Percentiles rank a stretch among this genome's conserved stretches.
phyloP scores from a whole-genome alignment of 2,329 filamentous ascomycete species.

The Didymella exigua region DNA sequence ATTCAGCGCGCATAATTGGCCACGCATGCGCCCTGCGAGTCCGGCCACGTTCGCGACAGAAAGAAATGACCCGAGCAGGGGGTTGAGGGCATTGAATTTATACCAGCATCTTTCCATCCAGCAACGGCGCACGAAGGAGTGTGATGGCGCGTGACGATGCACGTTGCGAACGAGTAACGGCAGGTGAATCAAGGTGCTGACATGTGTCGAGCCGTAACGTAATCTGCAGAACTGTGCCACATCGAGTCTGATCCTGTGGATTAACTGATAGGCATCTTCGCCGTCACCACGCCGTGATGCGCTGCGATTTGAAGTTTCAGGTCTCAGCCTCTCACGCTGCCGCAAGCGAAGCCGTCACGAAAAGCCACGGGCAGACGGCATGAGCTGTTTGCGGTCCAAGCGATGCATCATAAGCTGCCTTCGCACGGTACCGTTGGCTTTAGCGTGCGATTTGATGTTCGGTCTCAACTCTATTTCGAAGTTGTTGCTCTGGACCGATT shows the following conservation, averaged over 20 bases:
- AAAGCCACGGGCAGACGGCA: slow-evolving; percentile 23
- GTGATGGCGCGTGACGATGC: slow-evolving; percentile 30
- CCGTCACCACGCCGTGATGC: slow-evolving; percentile 18
- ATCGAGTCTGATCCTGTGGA: slow-evolving; percentile 19
- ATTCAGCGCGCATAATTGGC: slow-evolving; percentile 27
- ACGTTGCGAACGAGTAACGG: slow-evolving; percentile 10
- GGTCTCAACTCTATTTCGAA: slow-evolving; percentile 14
- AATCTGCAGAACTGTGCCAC: slow-evolving; percentile 24
- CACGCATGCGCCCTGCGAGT: slow-evolving; percentile 29
- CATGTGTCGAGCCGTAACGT: slow-evolving; percentile 16
- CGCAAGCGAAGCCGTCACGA: slow-evolving; percentile 23
- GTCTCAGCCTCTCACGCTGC: slow-evolving; percentile 25
- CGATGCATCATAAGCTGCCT: slow-evolving; percentile 24
- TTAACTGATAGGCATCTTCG: slow-evolving; percentile 19
- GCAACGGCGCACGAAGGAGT: slow-evolving; percentile 22
- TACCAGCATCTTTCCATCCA: slow-evolving; percentile 12
- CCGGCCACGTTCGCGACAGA: slow-evolving; percentile 29
- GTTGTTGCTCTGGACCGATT: slow-evolving; percentile 12
- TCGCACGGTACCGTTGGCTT: slow-evolving; percentile 32
- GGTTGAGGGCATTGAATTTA: slow-evolving; percentile 16
- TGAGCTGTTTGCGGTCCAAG: slow-evolving; percentile 31
- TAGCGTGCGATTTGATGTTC: slow-evolving; percentile 23
- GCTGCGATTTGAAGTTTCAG: slow-evolving; percentile 36
- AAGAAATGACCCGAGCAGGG: slow-evolving; percentile 35
- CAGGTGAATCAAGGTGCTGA: not conserved